Evolutionary conservation across 2,329 filamentous ascomycete species (phyloP).

Genomic region (Colletotrichum trifolii): DNA sequence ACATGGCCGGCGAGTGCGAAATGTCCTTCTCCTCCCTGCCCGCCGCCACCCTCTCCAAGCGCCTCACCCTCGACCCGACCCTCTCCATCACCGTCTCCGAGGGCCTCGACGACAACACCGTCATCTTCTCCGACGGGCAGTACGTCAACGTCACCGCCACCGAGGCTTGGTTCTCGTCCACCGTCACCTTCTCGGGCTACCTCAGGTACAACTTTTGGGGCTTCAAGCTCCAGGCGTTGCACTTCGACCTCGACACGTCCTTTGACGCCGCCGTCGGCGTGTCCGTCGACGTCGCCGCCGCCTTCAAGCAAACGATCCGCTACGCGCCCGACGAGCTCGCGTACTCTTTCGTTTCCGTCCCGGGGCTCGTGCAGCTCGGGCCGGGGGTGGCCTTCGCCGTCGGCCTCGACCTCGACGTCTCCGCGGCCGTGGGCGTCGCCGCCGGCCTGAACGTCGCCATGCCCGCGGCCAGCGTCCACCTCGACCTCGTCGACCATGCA

Average conservation of each 20-base stretch:
- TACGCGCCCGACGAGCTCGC: conserved; percentile 50
- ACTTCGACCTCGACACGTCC: conserved; percentile 55
- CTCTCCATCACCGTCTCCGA: conserved; percentile 38
- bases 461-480: conserved; percentile 50
- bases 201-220: conserved; percentile 52
- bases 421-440: conserved; percentile 45
- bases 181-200: conserved; percentile 54
- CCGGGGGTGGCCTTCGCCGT: conserved; percentile 51
- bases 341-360: conserved; percentile 51
- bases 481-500: conserved; percentile 48
- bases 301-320: conserved; percentile 47
- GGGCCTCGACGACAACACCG: conserved; percentile 41
- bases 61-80: conserved; percentile 43
- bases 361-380: conserved; percentile 52
- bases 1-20: conserved; percentile 45
- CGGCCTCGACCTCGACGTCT: conserved; percentile 49
- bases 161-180: conserved; percentile 47
- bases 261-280: conserved; percentile 51
- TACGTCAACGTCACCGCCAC: conserved; percentile 50
- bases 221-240: conserved; percentile 48
- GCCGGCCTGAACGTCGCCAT: conserved; percentile 47
- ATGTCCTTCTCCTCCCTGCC: conserved; percentile 43
- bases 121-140: conserved; percentile 43
- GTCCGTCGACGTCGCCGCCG: conserved; percentile 46
- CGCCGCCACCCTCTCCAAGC: conserved; percentile 39